These are phyloP conservation scores for Entoloma clypeatum DNA, from an alignment of 1,284 basidiomycete genomes.

Conservation along the genomic window DNA sequence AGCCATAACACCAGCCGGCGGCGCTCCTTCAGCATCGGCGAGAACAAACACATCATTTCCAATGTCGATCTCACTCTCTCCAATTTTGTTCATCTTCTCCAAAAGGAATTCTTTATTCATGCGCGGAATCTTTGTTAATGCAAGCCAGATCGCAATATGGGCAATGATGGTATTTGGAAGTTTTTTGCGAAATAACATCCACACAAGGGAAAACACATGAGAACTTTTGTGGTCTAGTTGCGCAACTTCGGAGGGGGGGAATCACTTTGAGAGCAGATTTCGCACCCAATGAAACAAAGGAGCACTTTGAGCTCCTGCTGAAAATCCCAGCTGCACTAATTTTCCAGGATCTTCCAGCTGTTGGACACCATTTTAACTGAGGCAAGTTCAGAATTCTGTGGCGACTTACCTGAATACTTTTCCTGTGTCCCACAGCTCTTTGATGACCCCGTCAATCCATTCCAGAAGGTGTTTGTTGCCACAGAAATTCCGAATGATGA, in stretches of 20 bases:
- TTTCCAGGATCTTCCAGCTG: conserved; percentile 10
- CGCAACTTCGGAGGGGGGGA: neutral
- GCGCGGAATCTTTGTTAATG: neutral
- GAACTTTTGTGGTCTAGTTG: neutral
- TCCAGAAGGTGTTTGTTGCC: neutral
- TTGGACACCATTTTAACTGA: too few relatives aligned
- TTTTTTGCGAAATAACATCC: conserved; percentile 1
- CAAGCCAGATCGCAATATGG: neutral
- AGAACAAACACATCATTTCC: neutral
- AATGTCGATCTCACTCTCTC: conserved; percentile 3
- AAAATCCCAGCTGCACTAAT: conserved; percentile 9
- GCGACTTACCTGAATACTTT: neutral
- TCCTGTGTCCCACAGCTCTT: neutral
- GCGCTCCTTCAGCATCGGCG: conserved; percentile 6
- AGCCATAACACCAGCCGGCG: conserved; percentile 7
- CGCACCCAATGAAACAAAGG: conserved; percentile 6
- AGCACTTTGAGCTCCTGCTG: conserved; percentile 4
- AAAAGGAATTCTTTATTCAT: neutral
- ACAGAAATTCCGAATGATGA: neutral
- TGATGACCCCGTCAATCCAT: neutral
- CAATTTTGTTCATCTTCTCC: neutral
- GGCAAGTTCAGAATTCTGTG: too few relatives aligned
- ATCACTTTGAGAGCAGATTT: conserved; percentile 4
- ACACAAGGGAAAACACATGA: neutral
- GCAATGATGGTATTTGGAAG: neutral